Conservation (phyloP, 805 yeast genomes). For the Nakazawaea laoshanensis region DNA sequence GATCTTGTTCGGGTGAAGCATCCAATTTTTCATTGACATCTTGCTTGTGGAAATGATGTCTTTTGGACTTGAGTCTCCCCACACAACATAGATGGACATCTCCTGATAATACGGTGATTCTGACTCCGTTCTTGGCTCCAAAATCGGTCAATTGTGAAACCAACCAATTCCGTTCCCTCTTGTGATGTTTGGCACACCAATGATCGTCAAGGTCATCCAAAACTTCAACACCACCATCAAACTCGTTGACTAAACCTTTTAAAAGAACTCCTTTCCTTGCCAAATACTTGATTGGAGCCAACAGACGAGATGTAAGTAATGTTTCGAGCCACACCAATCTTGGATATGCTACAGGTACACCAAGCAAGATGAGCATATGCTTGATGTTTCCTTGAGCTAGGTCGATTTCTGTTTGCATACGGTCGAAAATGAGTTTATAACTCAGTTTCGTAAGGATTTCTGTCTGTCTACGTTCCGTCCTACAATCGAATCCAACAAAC, state of each 20-base stretch:
- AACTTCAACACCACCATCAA: constrained; percentile 86
- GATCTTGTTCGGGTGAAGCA: constrained; percentile 56
- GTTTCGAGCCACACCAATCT: constrained; percentile 86
- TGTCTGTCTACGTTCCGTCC: constrained; percentile 74
- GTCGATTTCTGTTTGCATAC: constrained; percentile 48
- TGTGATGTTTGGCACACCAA: constrained; percentile 90
- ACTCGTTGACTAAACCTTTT: constrained; percentile 77
- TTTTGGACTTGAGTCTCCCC: constrained; percentile 62
- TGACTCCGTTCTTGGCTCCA: constrained; percentile 52
- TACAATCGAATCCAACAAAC: constrained; percentile 79
- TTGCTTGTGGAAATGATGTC: constrained; percentile 34
- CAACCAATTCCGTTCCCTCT: constrained; percentile 70
- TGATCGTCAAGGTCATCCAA: constrained; percentile 93
- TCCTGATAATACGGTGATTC: constrained; percentile 83
- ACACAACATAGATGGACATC: constrained; percentile 89
- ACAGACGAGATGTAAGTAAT: constrained; percentile 50
- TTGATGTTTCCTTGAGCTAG: constrained; percentile 46
- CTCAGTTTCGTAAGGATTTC: constrained; percentile 47
- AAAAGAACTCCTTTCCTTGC: constrained; percentile 57
- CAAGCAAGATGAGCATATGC: constrained; percentile 77
- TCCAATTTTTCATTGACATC: constrained; percentile 31
- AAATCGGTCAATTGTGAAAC: constrained; percentile 54
- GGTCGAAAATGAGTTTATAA: constrained; percentile 51
- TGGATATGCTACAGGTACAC: constrained; percentile 94
- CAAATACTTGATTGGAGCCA: constrained; percentile 56